A percentile compares a stretch with the other conserved stretches of the same genome.
phyloP scores from a whole-genome alignment of 345 rosid genomes.

The Lepidium aucheri region DNA sequence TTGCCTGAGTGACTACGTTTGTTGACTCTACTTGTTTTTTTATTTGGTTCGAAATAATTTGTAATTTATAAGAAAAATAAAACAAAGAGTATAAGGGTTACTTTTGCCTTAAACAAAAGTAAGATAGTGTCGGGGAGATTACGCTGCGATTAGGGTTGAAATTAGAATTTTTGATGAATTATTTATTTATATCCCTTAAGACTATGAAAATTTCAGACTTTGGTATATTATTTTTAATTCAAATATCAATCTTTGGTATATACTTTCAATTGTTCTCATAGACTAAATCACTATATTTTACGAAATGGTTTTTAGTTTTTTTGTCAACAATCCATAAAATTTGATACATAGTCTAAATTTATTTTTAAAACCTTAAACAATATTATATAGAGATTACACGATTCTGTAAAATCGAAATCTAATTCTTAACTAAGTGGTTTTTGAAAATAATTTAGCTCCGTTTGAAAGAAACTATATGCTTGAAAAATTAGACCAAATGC shows the following conservation, averaged over 20 bases:
- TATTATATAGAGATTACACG: no score
- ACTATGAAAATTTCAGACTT: background rate
- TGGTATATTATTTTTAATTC: background rate
- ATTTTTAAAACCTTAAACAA: no score
- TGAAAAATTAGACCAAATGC: no score
- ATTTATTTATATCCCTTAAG: background rate
- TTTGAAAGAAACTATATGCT: no score
- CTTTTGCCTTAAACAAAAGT: background rate
- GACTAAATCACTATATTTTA: no score
- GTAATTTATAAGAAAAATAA: background rate
- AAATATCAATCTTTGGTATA: background rate
- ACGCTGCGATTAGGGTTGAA: background rate
- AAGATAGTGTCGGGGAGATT: slow-evolving; percentile 1
- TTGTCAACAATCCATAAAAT: no score
- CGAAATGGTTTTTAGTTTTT: no score
- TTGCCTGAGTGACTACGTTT: slow-evolving; percentile 5
- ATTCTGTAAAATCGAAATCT: no score
- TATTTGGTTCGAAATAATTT: background rate
- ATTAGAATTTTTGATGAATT: background rate
- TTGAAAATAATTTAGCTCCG: no score
- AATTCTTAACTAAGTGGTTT: no score
- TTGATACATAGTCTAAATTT: no score
- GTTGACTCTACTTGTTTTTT: background rate
- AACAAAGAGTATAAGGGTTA: background rate
- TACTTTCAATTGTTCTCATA: no score